Conservation (phyloP, 805 yeast species). For the Metschnikowia santaceciliae region DNA sequence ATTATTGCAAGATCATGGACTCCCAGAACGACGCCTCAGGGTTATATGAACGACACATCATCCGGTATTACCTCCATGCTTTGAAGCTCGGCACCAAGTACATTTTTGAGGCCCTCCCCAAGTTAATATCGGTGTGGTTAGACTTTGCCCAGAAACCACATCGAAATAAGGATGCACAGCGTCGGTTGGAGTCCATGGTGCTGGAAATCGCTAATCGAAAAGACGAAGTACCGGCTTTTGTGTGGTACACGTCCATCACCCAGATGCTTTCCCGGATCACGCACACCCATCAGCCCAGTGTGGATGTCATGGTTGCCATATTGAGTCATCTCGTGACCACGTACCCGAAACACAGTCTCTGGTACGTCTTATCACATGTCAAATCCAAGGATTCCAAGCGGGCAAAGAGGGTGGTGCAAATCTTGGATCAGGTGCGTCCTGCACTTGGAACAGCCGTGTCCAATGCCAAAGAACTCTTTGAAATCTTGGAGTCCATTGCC, state of each 20-base stretch:
- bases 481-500: constrained; percentile 42
- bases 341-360: constrained; percentile 82
- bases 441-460: constrained; percentile 17
- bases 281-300: constrained; percentile 57
- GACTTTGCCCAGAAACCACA: constrained; percentile 51
- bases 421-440: constrained; percentile 19
- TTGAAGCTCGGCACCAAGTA: constrained; percentile 60
- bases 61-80: constrained; percentile 55
- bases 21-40: constrained; percentile 52
- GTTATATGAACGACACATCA: constrained; percentile 50
- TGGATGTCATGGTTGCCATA: constrained; percentile 52
- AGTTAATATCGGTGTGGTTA: constrained; percentile 86
- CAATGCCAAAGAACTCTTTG: constrained; percentile 35
- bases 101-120: constrained; percentile 82
- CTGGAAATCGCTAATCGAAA: constrained; percentile 45
- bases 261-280: constrained; percentile 78
- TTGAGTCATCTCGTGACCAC: constrained; percentile 52
- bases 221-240: constrained; percentile 43
- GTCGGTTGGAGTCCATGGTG: constrained; percentile 43
- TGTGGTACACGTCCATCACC: constrained; percentile 82
- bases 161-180: constrained; percentile 27
- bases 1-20: constrained; percentile 73
- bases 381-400: constrained; percentile 47
- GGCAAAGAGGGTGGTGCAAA: constrained; percentile 23
- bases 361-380: constrained; percentile 72